Percentiles rank a stretch among this genome's conserved stretches.
Evolutionary conservation across 768 basidiomycete species (phyloP).

Genomic region (Rhodosporidiobolus sp.): DNA sequence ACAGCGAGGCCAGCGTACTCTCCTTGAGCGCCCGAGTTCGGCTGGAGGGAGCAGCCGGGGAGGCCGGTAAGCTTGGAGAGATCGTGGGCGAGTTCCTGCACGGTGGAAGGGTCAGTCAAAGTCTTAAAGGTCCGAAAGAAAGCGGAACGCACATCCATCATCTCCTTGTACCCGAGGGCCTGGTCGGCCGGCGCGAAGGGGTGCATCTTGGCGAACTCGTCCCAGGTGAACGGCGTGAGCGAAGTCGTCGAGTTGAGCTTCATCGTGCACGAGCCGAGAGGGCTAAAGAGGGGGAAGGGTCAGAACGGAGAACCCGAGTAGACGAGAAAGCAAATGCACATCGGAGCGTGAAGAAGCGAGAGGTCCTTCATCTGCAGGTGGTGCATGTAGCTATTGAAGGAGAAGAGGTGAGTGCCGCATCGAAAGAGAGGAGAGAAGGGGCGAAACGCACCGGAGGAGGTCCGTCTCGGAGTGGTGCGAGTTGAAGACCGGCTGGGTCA

Average conservation of each 20-base stretch:
- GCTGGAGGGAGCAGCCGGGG: conserved; percentile 90
- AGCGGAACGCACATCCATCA: conserved; percentile 57
- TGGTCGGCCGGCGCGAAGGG: conserved; percentile 90
- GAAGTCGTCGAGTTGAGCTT: conserved; percentile 90
- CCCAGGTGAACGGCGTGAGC: conserved; percentile 94
- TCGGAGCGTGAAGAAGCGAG: conserved; percentile 92
- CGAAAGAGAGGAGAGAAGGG: conserved; percentile 45
- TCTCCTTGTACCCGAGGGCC: conserved; percentile 74
- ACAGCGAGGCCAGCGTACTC: conserved; percentile 95
- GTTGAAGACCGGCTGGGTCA: conserved; percentile 90
- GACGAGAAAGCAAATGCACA: conserved; percentile 53
- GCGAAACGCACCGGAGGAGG: conserved; percentile 65
- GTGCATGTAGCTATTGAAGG: conserved; percentile 60
- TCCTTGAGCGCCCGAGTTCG: conserved; percentile 96
- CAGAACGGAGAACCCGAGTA: background rate
- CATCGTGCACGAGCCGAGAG: conserved; percentile 47
- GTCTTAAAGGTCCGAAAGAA: background rate
- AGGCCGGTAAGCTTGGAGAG: conserved; percentile 96
- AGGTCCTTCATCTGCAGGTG: conserved; percentile 92
- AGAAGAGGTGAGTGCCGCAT: too few species aligned
- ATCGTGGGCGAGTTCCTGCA: conserved; percentile 84
- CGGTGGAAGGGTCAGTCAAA: background rate
- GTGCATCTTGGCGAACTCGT: conserved; percentile 83
- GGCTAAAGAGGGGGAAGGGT: conserved; percentile 16
- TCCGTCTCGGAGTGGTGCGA: conserved; percentile 97